These are phyloP conservation scores for Cadophora gregata DNA, from an alignment of 2,329 filamentous ascomycete species.

Conservation along the genomic window DNA sequence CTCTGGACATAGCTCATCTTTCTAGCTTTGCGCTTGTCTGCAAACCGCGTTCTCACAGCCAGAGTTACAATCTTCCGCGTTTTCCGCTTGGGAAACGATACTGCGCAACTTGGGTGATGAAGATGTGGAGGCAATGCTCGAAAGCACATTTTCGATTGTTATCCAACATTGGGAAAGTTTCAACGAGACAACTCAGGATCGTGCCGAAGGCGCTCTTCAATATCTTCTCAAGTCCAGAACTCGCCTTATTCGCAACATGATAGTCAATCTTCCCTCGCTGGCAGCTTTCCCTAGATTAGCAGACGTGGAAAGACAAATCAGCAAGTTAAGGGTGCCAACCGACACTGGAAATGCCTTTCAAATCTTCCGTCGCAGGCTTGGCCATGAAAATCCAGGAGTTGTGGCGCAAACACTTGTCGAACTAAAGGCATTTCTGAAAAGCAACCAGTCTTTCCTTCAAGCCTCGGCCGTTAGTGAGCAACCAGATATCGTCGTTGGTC, in stretches of 20 bases:
- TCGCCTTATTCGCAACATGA: constrained; percentile 65
- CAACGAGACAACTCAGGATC: constrained; percentile 61
- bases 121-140: constrained; percentile 79
- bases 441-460: constrained; percentile 79
- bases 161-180: constrained; percentile 79
- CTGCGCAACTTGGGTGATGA: constrained; percentile 76
- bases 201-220: constrained; percentile 67
- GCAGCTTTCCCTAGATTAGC: constrained; percentile 71
- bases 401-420: constrained; percentile 83
- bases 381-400: constrained; percentile 85
- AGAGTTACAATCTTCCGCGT: constrained; percentile 77
- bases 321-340: constrained; percentile 66
- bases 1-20: not conserved
- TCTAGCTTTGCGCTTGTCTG: constrained; percentile 86
- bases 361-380: constrained; percentile 75
- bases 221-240: constrained; percentile 45
- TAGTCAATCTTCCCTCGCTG: constrained; percentile 80
- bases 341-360: constrained; percentile 71
- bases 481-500: constrained; percentile 74
- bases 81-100: constrained; percentile 84
- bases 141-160: constrained; percentile 89
- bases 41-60: constrained; percentile 80
- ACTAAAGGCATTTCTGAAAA: constrained; percentile 73
- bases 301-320: constrained; percentile 70
- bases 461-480: constrained; percentile 82